Evolutionary conservation across 1,139 yeast species (phyloP).

Genomic region (Taiozyma sp.): DNA sequence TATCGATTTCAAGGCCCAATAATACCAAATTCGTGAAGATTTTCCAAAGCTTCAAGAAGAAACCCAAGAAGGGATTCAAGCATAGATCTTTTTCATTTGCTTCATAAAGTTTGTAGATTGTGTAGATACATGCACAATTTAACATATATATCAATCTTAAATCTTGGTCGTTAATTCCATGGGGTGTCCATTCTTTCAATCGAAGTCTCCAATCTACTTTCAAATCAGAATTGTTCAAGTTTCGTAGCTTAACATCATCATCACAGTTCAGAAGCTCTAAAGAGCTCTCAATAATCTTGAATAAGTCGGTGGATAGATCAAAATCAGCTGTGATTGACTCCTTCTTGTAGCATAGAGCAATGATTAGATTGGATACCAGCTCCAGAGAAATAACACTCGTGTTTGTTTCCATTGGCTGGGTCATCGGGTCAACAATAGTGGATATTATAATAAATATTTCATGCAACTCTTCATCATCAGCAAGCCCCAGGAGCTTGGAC

Average conservation of each 20-base stretch:
- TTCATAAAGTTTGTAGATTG: slow-evolving; percentile 46
- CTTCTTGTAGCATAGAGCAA: slow-evolving; percentile 27
- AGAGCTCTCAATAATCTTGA: slow-evolving; percentile 39
- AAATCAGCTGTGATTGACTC: slow-evolving; percentile 25
- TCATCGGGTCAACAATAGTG: slow-evolving; percentile 57
- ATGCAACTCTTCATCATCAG: slow-evolving; percentile 4
- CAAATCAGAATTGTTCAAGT: slow-evolving; percentile 40
- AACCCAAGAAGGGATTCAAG: slow-evolving; percentile 56
- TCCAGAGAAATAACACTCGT: slow-evolving; percentile 48
- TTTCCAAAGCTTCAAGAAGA: slow-evolving; percentile 58
- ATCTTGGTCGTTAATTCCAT: slow-evolving; percentile 31
- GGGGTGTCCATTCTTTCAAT: slow-evolving; percentile 51
- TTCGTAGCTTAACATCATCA: slow-evolving; percentile 42
- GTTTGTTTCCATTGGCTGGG: slow-evolving; percentile 66
- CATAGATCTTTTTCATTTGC: slow-evolving; percentile 33
- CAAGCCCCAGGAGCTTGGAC: slow-evolving; percentile 18
- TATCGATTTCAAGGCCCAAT: slow-evolving; percentile 59
- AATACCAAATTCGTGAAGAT: slow-evolving; percentile 53
- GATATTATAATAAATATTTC: slow-evolving; percentile 28
- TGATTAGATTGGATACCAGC: slow-evolving; percentile 44
- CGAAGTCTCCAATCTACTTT: slow-evolving; percentile 36
- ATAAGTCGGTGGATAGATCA: slow-evolving; percentile 40
- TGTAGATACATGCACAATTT: slow-evolving; percentile 43
- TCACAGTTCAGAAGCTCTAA: slow-evolving; percentile 39
- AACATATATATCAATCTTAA: slow-evolving; percentile 49